Base-by-base conservation (phyloP, 805 yeast genomes). In the Candida suzukii region DNA sequence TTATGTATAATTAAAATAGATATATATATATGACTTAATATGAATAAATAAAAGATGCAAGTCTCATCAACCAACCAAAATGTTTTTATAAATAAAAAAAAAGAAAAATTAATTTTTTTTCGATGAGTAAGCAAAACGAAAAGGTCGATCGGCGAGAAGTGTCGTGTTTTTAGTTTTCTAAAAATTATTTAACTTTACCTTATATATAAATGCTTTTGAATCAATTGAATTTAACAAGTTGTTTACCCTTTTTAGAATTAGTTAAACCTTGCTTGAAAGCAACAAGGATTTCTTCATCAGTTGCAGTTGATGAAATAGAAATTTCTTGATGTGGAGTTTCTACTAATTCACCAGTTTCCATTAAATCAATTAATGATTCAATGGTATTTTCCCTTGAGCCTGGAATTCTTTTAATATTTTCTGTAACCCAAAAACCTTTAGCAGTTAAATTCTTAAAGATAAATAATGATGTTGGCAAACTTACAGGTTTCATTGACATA, bases 401-500 rank as follows among this genome's bases (percentile, higher is more conserved):
- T 3, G 93, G 91, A 50, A 83, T 63, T 40, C 66, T 60, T 44
- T 73, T 71, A 39, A 76, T 69, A 67, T 78, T 78, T 35, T 68
- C 78, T 12, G 96, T 84, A 43, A 88, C 80, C 99, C 99, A 93
- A 67, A 85, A 93, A 0, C 99, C 99, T 24, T 80, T 75, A 40
- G 88, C 79, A 6, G 83, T 79, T 42, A 93, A 63, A 56, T 90
- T 84, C 63, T 91, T 93, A 71, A 93, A 93, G 48, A 93, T 90
- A 57, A 86, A 86, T 45, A 86, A 66, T 0, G 95, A 78, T 1
- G 96, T 88, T 31, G 98, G 96, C 42, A 93, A 63, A n/a, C 77
- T 74, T 11, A 93, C 95, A 2, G 99, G 99, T 64, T 87, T 90
- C 70, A 82, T 80, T 3, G 97, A 87, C 99, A 93, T 93, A 30